Evolutionary conservation across 139 green algal species (phyloP), one percentile per base, ranked within the genome.

Genomic region (Picochlorum sp.): DNA sequence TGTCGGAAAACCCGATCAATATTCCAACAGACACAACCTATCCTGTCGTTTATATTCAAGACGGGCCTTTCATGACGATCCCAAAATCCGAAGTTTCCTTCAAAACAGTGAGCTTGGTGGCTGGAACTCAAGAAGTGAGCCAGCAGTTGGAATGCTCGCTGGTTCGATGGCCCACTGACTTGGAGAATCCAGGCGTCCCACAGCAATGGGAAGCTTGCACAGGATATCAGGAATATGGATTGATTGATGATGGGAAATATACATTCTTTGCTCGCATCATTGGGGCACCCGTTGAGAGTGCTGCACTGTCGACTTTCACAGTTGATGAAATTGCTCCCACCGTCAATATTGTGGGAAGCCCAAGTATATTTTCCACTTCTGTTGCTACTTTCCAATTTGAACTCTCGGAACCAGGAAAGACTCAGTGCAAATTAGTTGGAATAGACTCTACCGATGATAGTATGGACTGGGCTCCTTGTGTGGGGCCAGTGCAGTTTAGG

Each of bases 281-380:
- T 3, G 65, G 49, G 3, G 24, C 15, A 20, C 37, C 14, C 24
- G n/a, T 18, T 45, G 50, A 13, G 7, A 14, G 8, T 15, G 38
- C 44, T 28, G 71, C 57, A 1, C 6, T 65, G 1, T 24, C 49
- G 2, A 20, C 23, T 30, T 78, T 80, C 23, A 20, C 44, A 8
- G 23, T 82, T 14, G 75, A 82, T 58, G 63, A 61, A 11, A 61
- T 41, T 8, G 45, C 75, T 4, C 75, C 75, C 6, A 51, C 6
- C 2, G 52, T 58, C 3, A 51, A 20, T 44, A 58, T 80, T n/a
- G 51, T 49, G 4, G 41, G 60, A 10, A 18, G 11, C n/a, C 66
- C 67, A 18, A 15, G 60, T 14, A 21, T 24, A 8, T 46, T 49
- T 26, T 37, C 34, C 30, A 18, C 20, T 15, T 24, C 52, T 9